These are phyloP conservation scores for Penicillium antarcticum DNA, from an alignment of 495 filamentous ascomycete species.

Conservation along the genomic window DNA sequence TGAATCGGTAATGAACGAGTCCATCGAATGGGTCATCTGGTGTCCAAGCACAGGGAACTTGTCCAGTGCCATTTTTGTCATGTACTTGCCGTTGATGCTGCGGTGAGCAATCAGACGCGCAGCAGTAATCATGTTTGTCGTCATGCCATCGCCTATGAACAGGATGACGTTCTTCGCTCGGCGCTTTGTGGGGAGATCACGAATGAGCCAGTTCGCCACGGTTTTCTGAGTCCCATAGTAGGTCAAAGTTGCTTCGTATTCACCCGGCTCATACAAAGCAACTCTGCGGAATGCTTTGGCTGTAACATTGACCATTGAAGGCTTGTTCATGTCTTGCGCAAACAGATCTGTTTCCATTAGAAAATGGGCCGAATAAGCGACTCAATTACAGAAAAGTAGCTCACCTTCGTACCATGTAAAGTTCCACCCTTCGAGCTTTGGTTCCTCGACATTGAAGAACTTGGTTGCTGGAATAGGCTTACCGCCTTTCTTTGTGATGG, in stretches of 20 bases:
- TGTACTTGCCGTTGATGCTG: slow-evolving; percentile 70
- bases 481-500: slow-evolving; percentile 57
- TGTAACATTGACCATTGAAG: slow-evolving; percentile 67
- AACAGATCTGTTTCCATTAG: slow-evolving; percentile 56
- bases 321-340: slow-evolving; percentile 57
- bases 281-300: slow-evolving; percentile 66
- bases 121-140: slow-evolving; percentile 71
- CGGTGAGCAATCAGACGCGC: slow-evolving; percentile 73
- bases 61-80: slow-evolving; percentile 63
- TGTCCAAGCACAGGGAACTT: slow-evolving; percentile 70
- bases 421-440: slow-evolving; percentile 65
- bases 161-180: slow-evolving; percentile 76
- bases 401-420: slow-evolving; percentile 67
- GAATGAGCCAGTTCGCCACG: slow-evolving; percentile 65
- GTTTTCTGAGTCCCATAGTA: slow-evolving; percentile 66
- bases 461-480: slow-evolving; percentile 44
- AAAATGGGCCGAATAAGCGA: not conserved
- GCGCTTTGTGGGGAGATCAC: slow-evolving; percentile 58
- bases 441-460: slow-evolving; percentile 59
- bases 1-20: slow-evolving; percentile 73
- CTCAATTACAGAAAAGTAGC: not conserved
- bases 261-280: slow-evolving; percentile 64
- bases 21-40: slow-evolving; percentile 70
- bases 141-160: slow-evolving; percentile 79
- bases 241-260: slow-evolving; percentile 65